phyloP scores from a whole-genome alignment of 176 grass and related monocot species.

The Eremochloa ophiuroides region DNA sequence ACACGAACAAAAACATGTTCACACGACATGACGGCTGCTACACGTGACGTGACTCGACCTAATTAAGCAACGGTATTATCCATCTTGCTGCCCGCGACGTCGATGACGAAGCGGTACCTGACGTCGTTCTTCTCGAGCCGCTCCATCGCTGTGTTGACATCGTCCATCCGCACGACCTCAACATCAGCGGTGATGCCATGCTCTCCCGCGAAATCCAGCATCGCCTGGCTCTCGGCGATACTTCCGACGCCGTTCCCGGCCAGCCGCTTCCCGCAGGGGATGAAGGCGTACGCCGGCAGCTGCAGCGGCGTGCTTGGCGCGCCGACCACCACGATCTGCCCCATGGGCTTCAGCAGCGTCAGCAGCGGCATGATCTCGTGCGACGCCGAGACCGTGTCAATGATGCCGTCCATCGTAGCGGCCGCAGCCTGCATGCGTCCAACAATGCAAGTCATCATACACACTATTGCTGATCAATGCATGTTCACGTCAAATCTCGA shows the following conservation, averaged over 20 bases:
- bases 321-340: slow-evolving; percentile 44
- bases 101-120: slow-evolving; percentile 54
- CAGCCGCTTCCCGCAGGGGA: slow-evolving; percentile 30
- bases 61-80: background rate
- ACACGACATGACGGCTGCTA: background rate
- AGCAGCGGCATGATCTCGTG: slow-evolving; percentile 38
- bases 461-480: too few relatives aligned
- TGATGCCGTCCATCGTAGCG: slow-evolving; percentile 51
- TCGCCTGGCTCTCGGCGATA: slow-evolving; percentile 36
- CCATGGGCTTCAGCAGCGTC: slow-evolving; percentile 25
- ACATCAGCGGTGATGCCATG: slow-evolving; percentile 35
- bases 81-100: slow-evolving; percentile 34
- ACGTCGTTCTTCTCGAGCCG: slow-evolving; percentile 55
- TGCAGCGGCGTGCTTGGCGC: slow-evolving; percentile 35
- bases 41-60: background rate
- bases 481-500: too few relatives aligned
- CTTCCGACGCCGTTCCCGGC: slow-evolving; percentile 29
- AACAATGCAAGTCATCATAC: too few relatives aligned
- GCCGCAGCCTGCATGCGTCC: background rate
- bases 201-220: slow-evolving; percentile 31
- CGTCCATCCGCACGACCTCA: slow-evolving; percentile 56
- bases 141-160: slow-evolving; percentile 42
- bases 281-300: slow-evolving; percentile 19
- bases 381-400: slow-evolving; percentile 52
- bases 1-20: background rate